Base-by-base conservation (phyloP, 2,329 filamentous ascomycete species). In the Xylariaceae sp. region DNA sequence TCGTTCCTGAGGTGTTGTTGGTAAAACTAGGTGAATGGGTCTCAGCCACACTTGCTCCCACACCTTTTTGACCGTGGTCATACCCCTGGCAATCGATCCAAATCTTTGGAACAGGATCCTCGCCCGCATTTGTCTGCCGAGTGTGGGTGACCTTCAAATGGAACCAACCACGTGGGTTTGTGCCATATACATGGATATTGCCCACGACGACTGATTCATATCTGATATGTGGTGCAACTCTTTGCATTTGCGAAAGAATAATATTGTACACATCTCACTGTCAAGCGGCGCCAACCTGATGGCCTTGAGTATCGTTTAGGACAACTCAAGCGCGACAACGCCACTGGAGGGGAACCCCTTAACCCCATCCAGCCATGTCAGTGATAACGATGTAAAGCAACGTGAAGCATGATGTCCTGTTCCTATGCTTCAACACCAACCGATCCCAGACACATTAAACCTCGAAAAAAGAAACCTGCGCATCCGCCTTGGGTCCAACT, bases 391-490 rank as follows among this genome's bases (percentile, higher is more conserved):
- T 59, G 55, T 57, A 65, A 67, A 66, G 56, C 62, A 66, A 68
- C 67, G 49, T 50, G 61, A 67, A 70, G 62, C 67, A 69, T 61
- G 60, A 61, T 68, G 62, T 65, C 65, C 65, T 65, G 68, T 67
- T 66, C 68, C 60, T 66, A 52, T 68, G 65, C 68, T 67, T 63
- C 68, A 70, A 70, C 68, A 70, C 68, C 68, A 62, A 67, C 68
- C 68, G 52, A 62, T 59, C 67, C 68, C 66, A 65, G 65, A 70
- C 66, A 61, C 56, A 69, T 65, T 66, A 68, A 61, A 66, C 55
- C 61, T 49, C 6, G 32, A 16, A 57, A 62, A 70, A 69, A 65
- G 58, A 64, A 65, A 70, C 63, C 52, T 63, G 52, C 50, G 54
- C 48, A 56, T 63, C 63, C 63, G 61, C 60, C 60, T 53, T 59